Percentiles rank a stretch among this genome's conserved stretches.
phyloP scores from a whole-genome alignment of 2,329 filamentous ascomycete genomes.

The Westerdykella aurantiaca region DNA sequence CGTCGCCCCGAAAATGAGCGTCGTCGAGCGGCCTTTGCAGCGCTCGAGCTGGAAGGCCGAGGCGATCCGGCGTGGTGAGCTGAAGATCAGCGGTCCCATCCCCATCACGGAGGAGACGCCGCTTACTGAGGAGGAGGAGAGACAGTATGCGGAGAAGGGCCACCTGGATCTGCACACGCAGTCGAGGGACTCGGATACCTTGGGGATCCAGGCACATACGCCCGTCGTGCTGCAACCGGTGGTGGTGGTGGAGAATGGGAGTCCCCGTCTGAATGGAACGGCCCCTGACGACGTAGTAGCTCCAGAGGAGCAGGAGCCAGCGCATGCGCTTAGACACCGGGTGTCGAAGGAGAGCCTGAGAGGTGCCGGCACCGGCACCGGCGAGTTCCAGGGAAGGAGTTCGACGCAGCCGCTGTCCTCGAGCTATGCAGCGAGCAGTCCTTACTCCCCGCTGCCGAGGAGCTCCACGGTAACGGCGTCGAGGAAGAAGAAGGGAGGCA shows the following conservation, averaged over 20 bases:
- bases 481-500: constrained; percentile 34
- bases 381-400: constrained; percentile 22
- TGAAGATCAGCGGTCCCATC: constrained; percentile 37
- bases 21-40: constrained; percentile 18
- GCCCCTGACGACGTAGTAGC: not conserved
- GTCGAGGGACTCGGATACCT: not conserved
- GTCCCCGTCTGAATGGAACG: not conserved
- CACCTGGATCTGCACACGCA: constrained; percentile 10
- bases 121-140: constrained; percentile 32
- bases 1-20: constrained; percentile 27
- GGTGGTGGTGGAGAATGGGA: constrained; percentile 4
- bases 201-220: not conserved
- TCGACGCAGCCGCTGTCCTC: constrained; percentile 13
- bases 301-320: constrained; percentile 3
- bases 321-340: constrained; percentile 12
- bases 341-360: constrained; percentile 18
- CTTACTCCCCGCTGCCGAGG: constrained; percentile 26
- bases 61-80: constrained; percentile 34
- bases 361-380: not conserved
- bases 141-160: constrained; percentile 23
- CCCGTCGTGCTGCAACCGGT: no score
- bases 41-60: constrained; percentile 38
- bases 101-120: constrained; percentile 35
- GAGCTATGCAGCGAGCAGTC: constrained; percentile 22
- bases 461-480: constrained; percentile 20